Conservation (phyloP, 75 land plant species). For the Picea glauca region DNA sequence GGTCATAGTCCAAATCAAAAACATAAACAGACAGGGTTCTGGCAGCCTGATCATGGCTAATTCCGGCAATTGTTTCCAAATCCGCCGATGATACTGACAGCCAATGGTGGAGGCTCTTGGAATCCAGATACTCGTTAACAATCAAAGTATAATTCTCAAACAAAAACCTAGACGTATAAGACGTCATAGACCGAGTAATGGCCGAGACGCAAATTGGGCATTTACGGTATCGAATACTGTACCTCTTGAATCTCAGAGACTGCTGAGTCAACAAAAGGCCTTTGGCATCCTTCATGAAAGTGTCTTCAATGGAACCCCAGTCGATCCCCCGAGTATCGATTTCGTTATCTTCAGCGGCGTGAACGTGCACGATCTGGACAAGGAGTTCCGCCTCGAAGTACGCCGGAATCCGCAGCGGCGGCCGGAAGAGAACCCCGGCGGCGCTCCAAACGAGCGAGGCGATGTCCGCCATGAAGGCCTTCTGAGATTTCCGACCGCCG, state of each 20-base stretch:
- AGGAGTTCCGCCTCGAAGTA: constrained; percentile 48
- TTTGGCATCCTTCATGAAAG: constrained; percentile 52
- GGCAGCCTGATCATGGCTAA: constrained; percentile 35
- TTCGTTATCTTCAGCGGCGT: constrained; percentile 29
- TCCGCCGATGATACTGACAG: constrained; percentile 64
- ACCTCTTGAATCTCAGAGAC: constrained; percentile 53
- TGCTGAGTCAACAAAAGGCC: constrained; percentile 58
- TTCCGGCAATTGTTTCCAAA: constrained; percentile 30
- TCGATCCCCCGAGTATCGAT: constrained; percentile 46
- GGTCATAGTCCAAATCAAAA: constrained; percentile 78
- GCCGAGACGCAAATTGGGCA: constrained; percentile 85
- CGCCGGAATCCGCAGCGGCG: constrained; percentile 86
- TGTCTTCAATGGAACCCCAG: constrained; percentile 58
- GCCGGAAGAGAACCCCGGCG: constrained; percentile 65
- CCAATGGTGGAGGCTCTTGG: constrained; percentile 73
- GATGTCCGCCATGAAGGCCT: constrained; percentile 74
- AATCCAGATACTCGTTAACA: constrained; percentile 93
- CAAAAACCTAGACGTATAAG: constrained; percentile 86
- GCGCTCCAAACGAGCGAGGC: constrained; percentile 86
- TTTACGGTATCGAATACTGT: constrained; percentile 34
- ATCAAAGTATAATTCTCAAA: constrained; percentile 89
- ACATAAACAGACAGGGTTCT: constrained; percentile 83
- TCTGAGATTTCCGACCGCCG: constrained; percentile 54
- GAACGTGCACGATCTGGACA: constrained; percentile 75
- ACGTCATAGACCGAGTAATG: constrained; percentile 58